Percentiles rank a stretch among this genome's conserved stretches.
Evolutionary conservation across 176 grass and related monocot genomes (phyloP).

Genomic region (Dendrocalamus sinicus): DNA sequence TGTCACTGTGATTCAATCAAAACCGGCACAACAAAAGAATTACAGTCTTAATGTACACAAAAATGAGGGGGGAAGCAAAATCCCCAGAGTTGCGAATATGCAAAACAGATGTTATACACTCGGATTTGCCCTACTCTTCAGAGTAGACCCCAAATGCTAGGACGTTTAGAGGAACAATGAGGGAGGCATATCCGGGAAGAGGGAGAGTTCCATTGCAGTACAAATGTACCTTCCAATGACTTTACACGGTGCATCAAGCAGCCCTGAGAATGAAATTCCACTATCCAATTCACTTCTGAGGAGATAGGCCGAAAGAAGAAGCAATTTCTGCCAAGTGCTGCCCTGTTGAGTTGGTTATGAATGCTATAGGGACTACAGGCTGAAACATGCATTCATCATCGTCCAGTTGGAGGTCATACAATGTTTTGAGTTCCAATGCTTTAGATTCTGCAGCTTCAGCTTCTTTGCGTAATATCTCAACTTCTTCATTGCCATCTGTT

Average conservation of each 20-base stretch:
- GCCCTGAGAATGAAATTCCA: constrained; percentile 18
- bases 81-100: constrained; percentile 32
- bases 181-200: neutral
- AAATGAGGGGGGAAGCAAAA: constrained; percentile 42
- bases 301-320: constrained; percentile 57
- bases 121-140: constrained; percentile 15
- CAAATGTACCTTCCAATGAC: constrained; percentile 22
- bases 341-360: constrained; percentile 65
- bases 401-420: constrained; percentile 65
- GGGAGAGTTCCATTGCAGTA: neutral
- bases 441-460: constrained; percentile 78
- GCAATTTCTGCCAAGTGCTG: constrained; percentile 69
- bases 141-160: constrained; percentile 39
- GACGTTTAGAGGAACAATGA: constrained; percentile 11
- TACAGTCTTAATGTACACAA: constrained; percentile 58
- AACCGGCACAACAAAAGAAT: constrained; percentile 45
- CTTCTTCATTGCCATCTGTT: constrained; percentile 72
- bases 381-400: constrained; percentile 51
- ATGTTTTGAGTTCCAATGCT: constrained; percentile 70
- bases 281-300: constrained; percentile 39
- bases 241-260: constrained; percentile 22
- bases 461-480: constrained; percentile 68
- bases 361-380: constrained; percentile 63
- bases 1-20: constrained; percentile 38
- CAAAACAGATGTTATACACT: constrained; percentile 50